A percentile compares a stretch with the other conserved stretches of the same genome.
These are phyloP conservation scores for Rhizopogon vulgaris DNA, from an alignment of 768 basidiomycete species.

Conservation along the genomic window DNA sequence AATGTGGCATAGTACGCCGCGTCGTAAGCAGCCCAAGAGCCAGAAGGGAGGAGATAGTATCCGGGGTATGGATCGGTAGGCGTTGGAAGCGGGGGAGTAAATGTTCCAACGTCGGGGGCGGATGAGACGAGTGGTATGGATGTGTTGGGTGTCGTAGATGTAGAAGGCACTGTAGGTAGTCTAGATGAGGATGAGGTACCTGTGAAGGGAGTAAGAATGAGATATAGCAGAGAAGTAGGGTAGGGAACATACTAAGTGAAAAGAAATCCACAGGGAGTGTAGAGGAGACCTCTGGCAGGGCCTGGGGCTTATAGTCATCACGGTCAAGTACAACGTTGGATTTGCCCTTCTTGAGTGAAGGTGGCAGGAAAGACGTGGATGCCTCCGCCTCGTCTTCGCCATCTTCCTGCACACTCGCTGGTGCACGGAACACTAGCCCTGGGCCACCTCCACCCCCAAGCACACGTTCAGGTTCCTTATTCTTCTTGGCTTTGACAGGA, in stretches of 20 bases:
- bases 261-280: slow-evolving; percentile 58
- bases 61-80: slow-evolving; percentile 77
- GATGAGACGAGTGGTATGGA: slow-evolving; percentile 40
- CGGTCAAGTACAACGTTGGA: slow-evolving; percentile 53
- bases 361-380: slow-evolving; percentile 50
- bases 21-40: slow-evolving; percentile 73
- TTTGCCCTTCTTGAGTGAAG: slow-evolving; percentile 53
- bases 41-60: slow-evolving; percentile 80
- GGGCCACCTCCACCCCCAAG: slow-evolving; percentile 60
- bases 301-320: slow-evolving; percentile 4
- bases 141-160: slow-evolving; percentile 5
- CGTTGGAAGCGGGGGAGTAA: slow-evolving; percentile 68
- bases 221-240: neutral
- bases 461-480: slow-evolving; percentile 42
- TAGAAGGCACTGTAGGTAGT: slow-evolving; percentile 2
- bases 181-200: slow-evolving; percentile 14
- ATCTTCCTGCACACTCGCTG: slow-evolving; percentile 12
- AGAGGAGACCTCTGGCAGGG: slow-evolving; percentile 15
- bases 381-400: slow-evolving; percentile 19
- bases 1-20: slow-evolving; percentile 61
- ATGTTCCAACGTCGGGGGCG: slow-evolving; percentile 64
- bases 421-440: slow-evolving; percentile 52
- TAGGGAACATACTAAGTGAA: slow-evolving; percentile 44
- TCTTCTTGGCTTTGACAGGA: slow-evolving; percentile 30
- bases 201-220: slow-evolving; percentile 3